These are phyloP conservation scores for Malassezia slooffiae DNA, from an alignment of 1,284 basidiomycete species.

Conservation along the genomic window DNA sequence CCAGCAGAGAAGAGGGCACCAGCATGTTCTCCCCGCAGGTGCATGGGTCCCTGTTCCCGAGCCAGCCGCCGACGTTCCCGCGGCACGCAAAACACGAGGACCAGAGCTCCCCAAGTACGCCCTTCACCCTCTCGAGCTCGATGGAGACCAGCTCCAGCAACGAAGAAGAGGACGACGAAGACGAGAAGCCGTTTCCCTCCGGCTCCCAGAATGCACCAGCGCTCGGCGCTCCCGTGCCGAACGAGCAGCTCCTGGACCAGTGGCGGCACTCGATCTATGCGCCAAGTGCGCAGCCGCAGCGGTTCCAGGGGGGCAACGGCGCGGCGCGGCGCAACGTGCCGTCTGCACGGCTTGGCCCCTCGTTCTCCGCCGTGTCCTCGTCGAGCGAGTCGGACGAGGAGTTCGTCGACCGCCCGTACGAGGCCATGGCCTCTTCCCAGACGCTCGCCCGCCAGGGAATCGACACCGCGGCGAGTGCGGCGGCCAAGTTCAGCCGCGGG, in stretches of 20 bases:
- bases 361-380: constrained; percentile 12
- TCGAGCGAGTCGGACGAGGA: constrained; percentile 16
- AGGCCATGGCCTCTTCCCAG: too few species aligned
- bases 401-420: not conserved
- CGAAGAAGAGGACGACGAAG: constrained; percentile 17
- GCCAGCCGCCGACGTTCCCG: too few species aligned
- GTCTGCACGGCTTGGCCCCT: constrained; percentile 3
- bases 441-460: too few species aligned
- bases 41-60: too few species aligned
- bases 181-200: constrained; percentile 10
- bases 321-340: not conserved
- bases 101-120: not conserved
- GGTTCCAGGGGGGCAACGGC: not conserved
- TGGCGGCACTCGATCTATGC: constrained; percentile 14
- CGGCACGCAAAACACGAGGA: not conserved
- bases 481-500: too few species aligned
- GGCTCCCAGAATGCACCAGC: not conserved
- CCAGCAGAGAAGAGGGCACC: too few species aligned
- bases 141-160: constrained; percentile 16
- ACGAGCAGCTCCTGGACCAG: constrained; percentile 12
- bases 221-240: constrained; percentile 4
- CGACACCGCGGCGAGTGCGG: too few species aligned
- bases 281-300: too few species aligned
- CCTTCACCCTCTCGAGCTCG: constrained; percentile 3
- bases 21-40: too few species aligned